Percentiles rank a stretch among this genome's conserved stretches.
These are phyloP conservation scores for Lachancea sp. DNA, from an alignment of 805 yeast genomes.

Conservation along the genomic window DNA sequence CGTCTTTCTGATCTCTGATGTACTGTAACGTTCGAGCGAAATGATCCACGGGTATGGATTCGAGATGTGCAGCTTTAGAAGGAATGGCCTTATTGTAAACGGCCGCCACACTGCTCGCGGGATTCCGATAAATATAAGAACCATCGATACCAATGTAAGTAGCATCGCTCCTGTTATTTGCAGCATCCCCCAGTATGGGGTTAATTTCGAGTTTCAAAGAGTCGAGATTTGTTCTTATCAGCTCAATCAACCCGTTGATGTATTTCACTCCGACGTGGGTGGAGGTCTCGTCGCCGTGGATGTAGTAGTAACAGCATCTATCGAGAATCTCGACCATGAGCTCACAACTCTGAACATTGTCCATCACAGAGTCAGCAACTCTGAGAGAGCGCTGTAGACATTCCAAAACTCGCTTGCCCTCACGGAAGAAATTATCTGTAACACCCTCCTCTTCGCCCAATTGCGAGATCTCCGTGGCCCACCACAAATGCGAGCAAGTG, in stretches of 20 bases:
- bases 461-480: conserved; percentile 65
- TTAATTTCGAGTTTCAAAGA: conserved; percentile 34
- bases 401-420: conserved; percentile 75
- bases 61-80: conserved; percentile 26
- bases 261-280: conserved; percentile 59
- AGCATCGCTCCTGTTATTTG: neutral
- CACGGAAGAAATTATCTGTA: conserved; percentile 36
- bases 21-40: conserved; percentile 70
- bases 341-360: conserved; percentile 54
- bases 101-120: conserved; percentile 15
- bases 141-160: conserved; percentile 27
- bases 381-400: conserved; percentile 83
- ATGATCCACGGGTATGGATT: conserved; percentile 35
- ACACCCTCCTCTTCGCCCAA: conserved; percentile 42
- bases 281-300: conserved; percentile 59
- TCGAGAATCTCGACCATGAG: conserved; percentile 86
- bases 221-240: conserved; percentile 58
- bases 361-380: conserved; percentile 93
- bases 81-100: conserved; percentile 29
- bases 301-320: conserved; percentile 76
- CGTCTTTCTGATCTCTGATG: conserved; percentile 58
- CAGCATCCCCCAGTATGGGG: conserved; percentile 12
- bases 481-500: conserved; percentile 86
- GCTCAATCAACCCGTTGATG: conserved; percentile 78
- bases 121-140: conserved; percentile 17